These are phyloP conservation scores for Fusarium subglutinans DNA, from an alignment of 2,329 filamentous ascomycete species.

Conservation along the genomic window DNA sequence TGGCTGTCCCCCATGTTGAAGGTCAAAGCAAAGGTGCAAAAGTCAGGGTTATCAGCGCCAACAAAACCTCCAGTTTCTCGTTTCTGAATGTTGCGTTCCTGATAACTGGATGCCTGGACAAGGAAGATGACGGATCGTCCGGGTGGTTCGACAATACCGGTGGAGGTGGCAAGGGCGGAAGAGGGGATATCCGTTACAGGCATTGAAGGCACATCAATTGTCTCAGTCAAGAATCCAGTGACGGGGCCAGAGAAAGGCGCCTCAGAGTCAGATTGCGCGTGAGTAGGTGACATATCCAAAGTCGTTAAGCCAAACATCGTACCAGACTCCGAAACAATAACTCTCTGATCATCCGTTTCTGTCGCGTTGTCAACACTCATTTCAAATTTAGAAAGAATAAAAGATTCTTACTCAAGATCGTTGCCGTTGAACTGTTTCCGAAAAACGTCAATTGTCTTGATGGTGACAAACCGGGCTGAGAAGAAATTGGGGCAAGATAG, in stretches of 20 bases:
- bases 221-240: neutral
- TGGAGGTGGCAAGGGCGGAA: neutral
- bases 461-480: neutral
- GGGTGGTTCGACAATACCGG: neutral
- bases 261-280: neutral
- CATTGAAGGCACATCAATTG: neutral
- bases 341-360: neutral
- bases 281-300: neutral
- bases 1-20: neutral
- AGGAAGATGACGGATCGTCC: neutral
- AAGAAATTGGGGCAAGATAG: neutral
- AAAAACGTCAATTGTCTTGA: neutral
- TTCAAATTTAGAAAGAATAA: no score
- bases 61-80: neutral
- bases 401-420: neutral
- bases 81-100: neutral
- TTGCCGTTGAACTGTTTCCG: neutral
- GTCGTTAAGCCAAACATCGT: neutral
- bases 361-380: neutral
- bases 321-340: neutral
- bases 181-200: neutral
- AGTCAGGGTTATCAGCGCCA: neutral
- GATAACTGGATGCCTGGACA: neutral
- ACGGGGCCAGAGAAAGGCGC: neutral
- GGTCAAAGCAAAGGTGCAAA: neutral